Evolutionary conservation across 1,284 basidiomycete genomes (phyloP).

Genomic region (Sphaerobolus stellatus): DNA sequence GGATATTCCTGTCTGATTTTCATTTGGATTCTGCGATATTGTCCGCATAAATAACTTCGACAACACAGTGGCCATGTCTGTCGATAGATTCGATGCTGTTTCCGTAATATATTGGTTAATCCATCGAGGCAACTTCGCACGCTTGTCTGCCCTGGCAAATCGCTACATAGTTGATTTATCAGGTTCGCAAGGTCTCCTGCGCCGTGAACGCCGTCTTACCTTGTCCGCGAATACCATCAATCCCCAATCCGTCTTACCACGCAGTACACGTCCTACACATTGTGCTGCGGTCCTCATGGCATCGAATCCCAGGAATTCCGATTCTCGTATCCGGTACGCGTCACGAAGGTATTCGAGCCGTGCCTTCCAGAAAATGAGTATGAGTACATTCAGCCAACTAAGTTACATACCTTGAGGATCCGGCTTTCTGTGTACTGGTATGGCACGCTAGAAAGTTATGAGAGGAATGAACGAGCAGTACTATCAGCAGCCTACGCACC

Average conservation of each 20-base stretch:
- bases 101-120: conserved; percentile 99
- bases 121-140: conserved; percentile 96
- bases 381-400: background rate
- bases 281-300: conserved; percentile 99
- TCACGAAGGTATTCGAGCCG: conserved; percentile 98
- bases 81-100: conserved; percentile 94
- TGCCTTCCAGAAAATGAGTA: conserved; percentile 42
- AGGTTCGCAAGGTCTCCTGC: conserved; percentile 1
- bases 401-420: conserved; percentile 69
- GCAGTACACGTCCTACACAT: conserved; percentile 95
- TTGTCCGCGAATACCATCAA: conserved; percentile 99
- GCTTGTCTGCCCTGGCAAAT: conserved; percentile 95
- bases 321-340: conserved; percentile 96
- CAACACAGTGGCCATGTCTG: conserved; percentile 96
- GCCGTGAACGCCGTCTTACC: conserved; percentile 45
- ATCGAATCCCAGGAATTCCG: conserved; percentile 98
- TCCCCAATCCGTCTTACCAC: conserved; percentile 99
- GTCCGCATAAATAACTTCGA: conserved; percentile 97
- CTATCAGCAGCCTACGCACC: conserved; percentile 47
- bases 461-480: conserved; percentile 9
- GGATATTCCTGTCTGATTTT: conserved; percentile 92
- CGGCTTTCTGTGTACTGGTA: conserved; percentile 99
- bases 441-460: conserved; percentile 66
- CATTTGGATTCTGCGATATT: conserved; percentile 95
- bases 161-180: conserved; percentile 54